These are phyloP conservation scores for Mycena metata DNA, from an alignment of 768 basidiomycete species.

Conservation along the genomic window DNA sequence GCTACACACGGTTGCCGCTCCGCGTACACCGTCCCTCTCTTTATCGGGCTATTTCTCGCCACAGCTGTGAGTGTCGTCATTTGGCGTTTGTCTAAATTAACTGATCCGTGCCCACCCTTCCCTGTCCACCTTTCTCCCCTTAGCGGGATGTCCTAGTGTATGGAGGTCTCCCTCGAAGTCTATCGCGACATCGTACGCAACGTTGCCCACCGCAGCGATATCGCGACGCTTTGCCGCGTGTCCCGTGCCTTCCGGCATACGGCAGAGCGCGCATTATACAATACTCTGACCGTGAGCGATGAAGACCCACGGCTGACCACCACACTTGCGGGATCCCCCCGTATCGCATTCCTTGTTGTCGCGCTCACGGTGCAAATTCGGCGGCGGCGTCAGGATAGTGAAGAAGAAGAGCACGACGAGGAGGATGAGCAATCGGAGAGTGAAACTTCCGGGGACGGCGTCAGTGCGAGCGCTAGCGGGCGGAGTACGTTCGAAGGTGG, in stretches of 20 bases:
- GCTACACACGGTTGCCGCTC: neutral
- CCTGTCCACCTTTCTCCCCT: neutral
- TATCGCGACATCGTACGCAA: conserved; percentile 69
- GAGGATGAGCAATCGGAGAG: conserved; percentile 36
- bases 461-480: neutral
- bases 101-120: neutral
- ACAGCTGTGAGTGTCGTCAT: conserved; percentile 11
- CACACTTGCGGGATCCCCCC: conserved; percentile 59
- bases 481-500: neutral
- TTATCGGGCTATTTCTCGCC: neutral
- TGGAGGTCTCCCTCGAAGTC: conserved; percentile 73
- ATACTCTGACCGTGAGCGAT: conserved; percentile 64
- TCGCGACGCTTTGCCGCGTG: conserved; percentile 70
- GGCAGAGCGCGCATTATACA: conserved; percentile 73
- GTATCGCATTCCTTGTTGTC: conserved; percentile 66
- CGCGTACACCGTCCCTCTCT: neutral
- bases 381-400: conserved; percentile 47
- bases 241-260: conserved; percentile 66
- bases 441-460: neutral
- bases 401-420: conserved; percentile 42
- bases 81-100: neutral
- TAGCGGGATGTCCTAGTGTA: conserved; percentile 43
- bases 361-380: conserved; percentile 64
- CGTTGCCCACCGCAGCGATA: conserved; percentile 65
- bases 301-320: conserved; percentile 58